Conservation (phyloP, 352 stramenopile genomes). For the Globisporangium perplexum region DNA sequence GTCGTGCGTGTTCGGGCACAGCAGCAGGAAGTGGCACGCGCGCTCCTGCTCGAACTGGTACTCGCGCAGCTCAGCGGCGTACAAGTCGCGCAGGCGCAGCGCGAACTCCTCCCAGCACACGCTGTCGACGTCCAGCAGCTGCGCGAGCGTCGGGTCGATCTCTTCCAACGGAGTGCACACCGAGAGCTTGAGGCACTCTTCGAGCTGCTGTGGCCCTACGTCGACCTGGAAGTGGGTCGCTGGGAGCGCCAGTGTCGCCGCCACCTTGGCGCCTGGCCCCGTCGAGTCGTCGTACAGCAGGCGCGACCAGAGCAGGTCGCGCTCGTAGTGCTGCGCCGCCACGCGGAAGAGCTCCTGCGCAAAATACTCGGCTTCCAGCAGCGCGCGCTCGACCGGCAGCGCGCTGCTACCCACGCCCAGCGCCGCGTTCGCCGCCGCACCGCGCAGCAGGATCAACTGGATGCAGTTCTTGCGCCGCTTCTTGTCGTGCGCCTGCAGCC, state of each 20-base stretch:
- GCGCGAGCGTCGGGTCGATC: slow-evolving; percentile 68
- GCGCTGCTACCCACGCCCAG: slow-evolving; percentile 43
- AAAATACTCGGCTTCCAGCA: slow-evolving; percentile 76
- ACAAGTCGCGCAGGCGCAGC: slow-evolving; percentile 67
- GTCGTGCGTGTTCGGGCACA: slow-evolving; percentile 79
- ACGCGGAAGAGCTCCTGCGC: slow-evolving; percentile 75
- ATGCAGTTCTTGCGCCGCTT: slow-evolving; percentile 59
- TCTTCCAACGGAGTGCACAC: slow-evolving; percentile 72
- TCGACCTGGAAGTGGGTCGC: slow-evolving; percentile 61
- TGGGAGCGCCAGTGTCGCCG: slow-evolving; percentile 42
- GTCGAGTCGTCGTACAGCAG: slow-evolving; percentile 66
- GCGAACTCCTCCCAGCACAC: slow-evolving; percentile 81
- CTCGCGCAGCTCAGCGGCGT: slow-evolving; percentile 73
- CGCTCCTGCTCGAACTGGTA: slow-evolving; percentile 79
- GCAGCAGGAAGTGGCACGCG: slow-evolving; percentile 69
- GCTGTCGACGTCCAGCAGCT: slow-evolving; percentile 55
- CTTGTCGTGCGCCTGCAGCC: slow-evolving; percentile 28
- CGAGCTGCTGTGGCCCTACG: slow-evolving; percentile 74
- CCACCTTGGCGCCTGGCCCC: slow-evolving; percentile 43
- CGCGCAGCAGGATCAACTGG: slow-evolving; percentile 64
- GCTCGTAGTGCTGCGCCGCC: slow-evolving; percentile 76
- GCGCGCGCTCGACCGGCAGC: slow-evolving; percentile 49
- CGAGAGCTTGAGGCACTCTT: slow-evolving; percentile 78
- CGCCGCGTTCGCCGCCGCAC: slow-evolving; percentile 19
- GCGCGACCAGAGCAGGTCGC: slow-evolving; percentile 81